phyloP scores from a whole-genome alignment of 768 basidiomycete genomes.

The Rhodotorula kratochvilovae region DNA sequence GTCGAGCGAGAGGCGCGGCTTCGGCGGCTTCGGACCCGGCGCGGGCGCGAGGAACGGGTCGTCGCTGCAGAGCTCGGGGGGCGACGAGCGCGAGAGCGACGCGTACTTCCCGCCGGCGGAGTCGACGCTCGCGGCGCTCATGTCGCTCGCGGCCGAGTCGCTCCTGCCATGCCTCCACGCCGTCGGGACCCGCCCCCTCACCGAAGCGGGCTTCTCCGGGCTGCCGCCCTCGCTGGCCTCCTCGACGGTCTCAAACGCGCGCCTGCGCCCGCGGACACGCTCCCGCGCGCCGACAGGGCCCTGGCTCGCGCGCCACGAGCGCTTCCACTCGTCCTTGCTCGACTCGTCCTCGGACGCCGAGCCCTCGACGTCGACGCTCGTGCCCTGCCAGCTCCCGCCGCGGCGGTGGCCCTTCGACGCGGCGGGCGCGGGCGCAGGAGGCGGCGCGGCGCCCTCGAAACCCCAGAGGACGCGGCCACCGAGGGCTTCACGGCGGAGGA shows the following conservation, averaged over 20 bases:
- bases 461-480: conserved; percentile 31
- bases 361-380: conserved; percentile 29
- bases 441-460: neutral
- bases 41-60: neutral
- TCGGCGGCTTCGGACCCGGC: no score
- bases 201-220: neutral
- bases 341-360: conserved; percentile 27
- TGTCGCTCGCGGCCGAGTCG: conserved; percentile 9
- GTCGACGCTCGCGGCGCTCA: conserved; percentile 25
- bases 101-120: conserved; percentile 9
- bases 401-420: neutral
- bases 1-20: neutral
- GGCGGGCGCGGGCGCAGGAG: neutral
- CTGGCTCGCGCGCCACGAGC: conserved; percentile 13
- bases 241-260: conserved; percentile 30
- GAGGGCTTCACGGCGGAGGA: conserved; percentile 22
- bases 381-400: neutral
- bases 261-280: conserved; percentile 34
- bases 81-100: neutral
- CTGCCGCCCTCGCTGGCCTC: neutral
- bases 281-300: conserved; percentile 9
- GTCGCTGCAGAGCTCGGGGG: neutral
- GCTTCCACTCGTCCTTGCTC: conserved; percentile 40
- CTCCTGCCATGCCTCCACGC: neutral
- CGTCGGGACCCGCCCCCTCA: neutral